Evolutionary conservation across 768 basidiomycete species (phyloP).

Genomic region (Neoboletus brunneissimus): DNA sequence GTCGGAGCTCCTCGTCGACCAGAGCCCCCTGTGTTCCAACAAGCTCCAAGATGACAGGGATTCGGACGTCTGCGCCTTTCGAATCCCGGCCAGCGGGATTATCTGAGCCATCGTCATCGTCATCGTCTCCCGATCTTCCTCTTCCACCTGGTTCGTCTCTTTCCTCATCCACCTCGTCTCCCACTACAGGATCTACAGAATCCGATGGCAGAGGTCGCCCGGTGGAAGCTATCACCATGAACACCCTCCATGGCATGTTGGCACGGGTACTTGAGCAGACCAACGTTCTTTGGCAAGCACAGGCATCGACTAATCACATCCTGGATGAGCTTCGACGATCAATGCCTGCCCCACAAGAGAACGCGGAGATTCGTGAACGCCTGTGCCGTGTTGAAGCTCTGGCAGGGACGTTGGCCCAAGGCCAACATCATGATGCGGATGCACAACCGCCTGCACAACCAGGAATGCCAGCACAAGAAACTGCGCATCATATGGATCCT

Average conservation of each 20-base stretch:
- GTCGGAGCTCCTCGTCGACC: not conserved
- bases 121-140: not conserved
- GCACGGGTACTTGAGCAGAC: slow-evolving; percentile 55
- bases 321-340: slow-evolving; percentile 55
- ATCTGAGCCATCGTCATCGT: not conserved
- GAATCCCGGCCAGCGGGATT: not conserved
- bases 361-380: slow-evolving; percentile 35
- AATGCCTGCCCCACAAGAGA: slow-evolving; percentile 37
- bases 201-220: slow-evolving; percentile 26
- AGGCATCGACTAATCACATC: slow-evolving; percentile 53
- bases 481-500: not conserved
- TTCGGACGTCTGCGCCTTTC: not conserved
- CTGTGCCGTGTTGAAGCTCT: slow-evolving; percentile 15
- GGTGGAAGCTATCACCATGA: slow-evolving; percentile 31
- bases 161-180: not conserved
- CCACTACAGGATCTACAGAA: slow-evolving; percentile 8
- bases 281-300: slow-evolving; percentile 56
- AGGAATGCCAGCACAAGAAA: not conserved
- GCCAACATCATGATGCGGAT: not conserved
- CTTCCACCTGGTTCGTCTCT: not conserved
- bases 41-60: not conserved
- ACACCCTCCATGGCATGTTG: slow-evolving; percentile 50
- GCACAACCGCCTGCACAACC: too few species aligned
- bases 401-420: slow-evolving; percentile 4
- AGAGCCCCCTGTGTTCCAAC: not conserved